A percentile compares a stretch with the other conserved stretches of the same genome.
These are phyloP conservation scores for Nicotiana benthamiana DNA, from an alignment of 257 asterid species.

Conservation along the genomic window DNA sequence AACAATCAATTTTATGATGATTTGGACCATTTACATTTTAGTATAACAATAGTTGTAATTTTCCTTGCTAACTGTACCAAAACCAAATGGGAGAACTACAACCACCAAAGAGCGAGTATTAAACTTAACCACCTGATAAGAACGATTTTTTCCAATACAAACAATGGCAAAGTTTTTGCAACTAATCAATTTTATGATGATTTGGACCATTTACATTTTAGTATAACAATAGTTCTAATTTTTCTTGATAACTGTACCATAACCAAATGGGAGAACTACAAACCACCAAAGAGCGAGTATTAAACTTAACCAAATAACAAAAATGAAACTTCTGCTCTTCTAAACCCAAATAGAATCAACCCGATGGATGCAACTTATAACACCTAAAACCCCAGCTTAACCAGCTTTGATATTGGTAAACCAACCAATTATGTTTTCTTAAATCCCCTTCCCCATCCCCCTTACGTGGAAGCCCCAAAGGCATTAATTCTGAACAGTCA, in stretches of 20 bases:
- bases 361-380: neutral
- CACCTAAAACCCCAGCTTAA: neutral
- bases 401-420: neutral
- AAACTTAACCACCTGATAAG: too few species aligned
- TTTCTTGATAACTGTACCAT: neutral
- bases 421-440: neutral
- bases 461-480: neutral
- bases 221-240: neutral
- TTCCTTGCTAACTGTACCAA: neutral
- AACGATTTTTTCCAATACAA: too few species aligned
- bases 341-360: slow-evolving; percentile 1
- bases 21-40: neutral
- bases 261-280: neutral
- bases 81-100: neutral
- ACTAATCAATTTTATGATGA: neutral
- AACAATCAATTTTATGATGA: neutral
- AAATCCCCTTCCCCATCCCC: neutral
- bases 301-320: neutral
- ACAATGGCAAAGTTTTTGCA: neutral
- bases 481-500: neutral
- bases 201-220: neutral
- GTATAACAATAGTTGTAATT: neutral
- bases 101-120: too few species aligned
- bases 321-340: neutral
- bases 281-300: neutral